Conservation (phyloP, 768 basidiomycete species). For the Rhizopogon salebrosus region DNA sequence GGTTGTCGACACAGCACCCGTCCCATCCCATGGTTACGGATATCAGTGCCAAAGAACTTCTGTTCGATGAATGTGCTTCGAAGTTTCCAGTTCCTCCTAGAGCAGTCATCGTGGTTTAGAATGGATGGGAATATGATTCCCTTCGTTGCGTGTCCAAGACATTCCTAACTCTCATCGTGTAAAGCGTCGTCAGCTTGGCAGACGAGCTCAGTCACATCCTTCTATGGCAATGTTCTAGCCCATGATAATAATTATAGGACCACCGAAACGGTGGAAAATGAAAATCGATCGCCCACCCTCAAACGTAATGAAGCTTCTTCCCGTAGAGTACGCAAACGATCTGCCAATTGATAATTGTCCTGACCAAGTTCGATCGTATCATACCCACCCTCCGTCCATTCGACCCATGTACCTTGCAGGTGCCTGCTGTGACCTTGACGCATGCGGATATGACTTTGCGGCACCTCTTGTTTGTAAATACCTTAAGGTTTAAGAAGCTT, state of each 20-base stretch:
- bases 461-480: too few species aligned
- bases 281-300: background rate
- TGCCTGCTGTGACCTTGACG: too few species aligned
- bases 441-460: background rate
- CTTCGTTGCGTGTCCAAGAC: background rate
- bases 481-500: too few species aligned
- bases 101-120: conserved; percentile 22
- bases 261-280: background rate
- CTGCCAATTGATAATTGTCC: background rate
- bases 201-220: background rate
- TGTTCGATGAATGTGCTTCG: conserved; percentile 60
- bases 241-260: background rate
- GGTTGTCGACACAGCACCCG: conserved; percentile 47
- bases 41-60: conserved; percentile 49
- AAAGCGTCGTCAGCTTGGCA: too few species aligned
- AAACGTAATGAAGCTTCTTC: background rate
- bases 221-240: background rate
- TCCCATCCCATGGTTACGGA: conserved; percentile 66
- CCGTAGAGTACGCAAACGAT: background rate
- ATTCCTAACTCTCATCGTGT: background rate
- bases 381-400: background rate
- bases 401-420: too few species aligned
- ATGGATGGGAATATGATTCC: background rate
- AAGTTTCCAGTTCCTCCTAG: conserved; percentile 58
- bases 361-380: background rate